Conservation (phyloP, 306 rosid species). For the Ammopiptanthus mongolicus region DNA sequence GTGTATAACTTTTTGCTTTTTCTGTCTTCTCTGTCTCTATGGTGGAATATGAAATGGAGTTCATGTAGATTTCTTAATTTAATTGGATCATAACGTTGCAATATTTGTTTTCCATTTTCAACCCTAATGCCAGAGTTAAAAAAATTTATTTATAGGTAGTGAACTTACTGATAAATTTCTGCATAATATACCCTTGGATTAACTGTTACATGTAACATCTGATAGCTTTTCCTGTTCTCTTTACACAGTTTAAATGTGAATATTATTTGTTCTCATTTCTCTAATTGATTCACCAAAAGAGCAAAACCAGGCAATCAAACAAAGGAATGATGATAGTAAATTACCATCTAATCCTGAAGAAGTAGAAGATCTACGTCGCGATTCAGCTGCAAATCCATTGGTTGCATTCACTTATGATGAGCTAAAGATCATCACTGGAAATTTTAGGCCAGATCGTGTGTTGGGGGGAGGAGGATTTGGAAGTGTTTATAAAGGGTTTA, state of each 20-base stretch:
- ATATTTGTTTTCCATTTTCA: background rate
- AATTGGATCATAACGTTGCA: background rate
- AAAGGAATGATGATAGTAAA: constrained; percentile 46
- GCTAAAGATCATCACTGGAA: constrained; percentile 63
- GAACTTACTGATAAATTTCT: background rate
- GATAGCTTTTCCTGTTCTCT: background rate
- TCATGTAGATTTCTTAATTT: background rate
- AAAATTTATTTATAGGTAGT: background rate
- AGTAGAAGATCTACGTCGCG: constrained; percentile 88
- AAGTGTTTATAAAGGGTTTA: constrained; percentile 87
- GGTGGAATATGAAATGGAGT: constrained; percentile 3
- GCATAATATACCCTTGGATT: background rate
- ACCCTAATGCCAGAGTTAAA: background rate
- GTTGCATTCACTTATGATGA: constrained; percentile 72
- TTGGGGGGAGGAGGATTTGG: constrained; percentile 99
- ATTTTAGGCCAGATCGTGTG: constrained; percentile 73
- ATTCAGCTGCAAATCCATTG: constrained; percentile 80
- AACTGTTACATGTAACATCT: background rate
- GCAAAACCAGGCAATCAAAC: constrained; percentile 36
- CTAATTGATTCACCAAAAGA: constrained; percentile 54
- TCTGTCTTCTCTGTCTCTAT: background rate
- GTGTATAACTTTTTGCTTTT: background rate
- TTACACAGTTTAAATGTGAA: background rate
- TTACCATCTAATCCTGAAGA: constrained; percentile 91
- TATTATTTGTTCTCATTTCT: constrained; percentile 20